Evolutionary conservation across 148 eudicot species (phyloP), one percentile per base, ranked within the genome.

Genomic region (Fagopyrum tataricum): DNA sequence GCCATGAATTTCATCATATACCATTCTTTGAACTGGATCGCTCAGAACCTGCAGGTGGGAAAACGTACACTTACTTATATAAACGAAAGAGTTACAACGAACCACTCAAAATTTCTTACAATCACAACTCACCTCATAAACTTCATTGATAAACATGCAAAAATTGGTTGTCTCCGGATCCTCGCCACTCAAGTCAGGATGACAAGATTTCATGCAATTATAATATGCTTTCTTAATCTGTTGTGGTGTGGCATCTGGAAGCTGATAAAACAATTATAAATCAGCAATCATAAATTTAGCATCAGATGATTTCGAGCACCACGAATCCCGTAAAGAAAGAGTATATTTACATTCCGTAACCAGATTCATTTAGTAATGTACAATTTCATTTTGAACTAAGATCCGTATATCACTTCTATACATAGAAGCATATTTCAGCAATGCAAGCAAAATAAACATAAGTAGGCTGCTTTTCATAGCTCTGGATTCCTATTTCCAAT

Each of bases 151-250:
- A 84, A 95, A 95, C 85, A 83, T 95, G 87, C 98, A 95, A 82
- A 95, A 95, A 79, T 95, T 90, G 37, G 91, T 90, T 42, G 89
- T 82, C 71, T 95, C 98, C 21, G 90, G 85, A 80, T 88, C 90
- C 77, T 95, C 79, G 51, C 98, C 97, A 80, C 96, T 95, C 79
- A 95, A 81, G 77, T 95, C 98, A 17, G 98, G 98, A 92, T 95
- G 98, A 78, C 98, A 95, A 67, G 93, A 79, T 81, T 95, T 95
- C 98, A 95, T 95, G 82, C 98, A 95, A 81, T 82, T 95, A 76
- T 95, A 88, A 77, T 95, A 95, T 8, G 98, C 98, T 79, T 91
- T 95, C 78, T 87, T 95, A 24, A 95, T 90, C 78, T 95, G 92
- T 72, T 85, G 91, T 23, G 96, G 93, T 71, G 97, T 87, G 4